Percentiles rank a stretch among this genome's conserved stretches.
These are phyloP conservation scores for Lactarius sanguifluus DNA, from an alignment of 768 basidiomycete genomes.

Conservation along the genomic window DNA sequence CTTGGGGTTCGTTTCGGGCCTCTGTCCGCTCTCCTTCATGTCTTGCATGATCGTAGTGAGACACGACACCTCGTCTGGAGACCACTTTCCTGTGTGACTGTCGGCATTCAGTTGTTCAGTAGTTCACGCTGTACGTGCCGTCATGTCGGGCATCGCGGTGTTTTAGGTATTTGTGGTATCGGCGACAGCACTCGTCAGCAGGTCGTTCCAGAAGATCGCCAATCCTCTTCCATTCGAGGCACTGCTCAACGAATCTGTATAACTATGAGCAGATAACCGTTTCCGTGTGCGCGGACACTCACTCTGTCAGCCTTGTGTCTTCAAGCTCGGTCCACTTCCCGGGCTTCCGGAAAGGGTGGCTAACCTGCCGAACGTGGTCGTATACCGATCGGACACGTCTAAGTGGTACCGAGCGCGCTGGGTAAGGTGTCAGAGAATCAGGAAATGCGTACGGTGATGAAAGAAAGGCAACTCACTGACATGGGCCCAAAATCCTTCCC, in stretches of 20 bases:
- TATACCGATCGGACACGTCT: background rate
- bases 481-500: background rate
- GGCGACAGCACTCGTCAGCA: background rate
- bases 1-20: background rate
- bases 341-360: background rate
- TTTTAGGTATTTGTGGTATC: background rate
- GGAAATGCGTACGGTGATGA: rapidly evolving
- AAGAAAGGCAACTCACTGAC: background rate
- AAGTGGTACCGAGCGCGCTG: background rate
- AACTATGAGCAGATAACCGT: no score
- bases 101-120: no score
- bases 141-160: background rate
- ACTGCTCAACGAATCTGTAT: no score
- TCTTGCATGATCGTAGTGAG: background rate
- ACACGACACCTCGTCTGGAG: background rate
- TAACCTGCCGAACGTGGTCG: background rate
- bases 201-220: background rate
- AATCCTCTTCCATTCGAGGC: background rate
- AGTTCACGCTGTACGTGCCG: no score
- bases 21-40: background rate
- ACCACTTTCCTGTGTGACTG: background rate
- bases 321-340: background rate
- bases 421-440: background rate
- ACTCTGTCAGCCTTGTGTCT: background rate
- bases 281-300: background rate